Percentiles rank a stretch among this genome's conserved stretches.
These are phyloP conservation scores for Sclerospora graminicola DNA, from an alignment of 352 stramenopile genomes.

Conservation along the genomic window DNA sequence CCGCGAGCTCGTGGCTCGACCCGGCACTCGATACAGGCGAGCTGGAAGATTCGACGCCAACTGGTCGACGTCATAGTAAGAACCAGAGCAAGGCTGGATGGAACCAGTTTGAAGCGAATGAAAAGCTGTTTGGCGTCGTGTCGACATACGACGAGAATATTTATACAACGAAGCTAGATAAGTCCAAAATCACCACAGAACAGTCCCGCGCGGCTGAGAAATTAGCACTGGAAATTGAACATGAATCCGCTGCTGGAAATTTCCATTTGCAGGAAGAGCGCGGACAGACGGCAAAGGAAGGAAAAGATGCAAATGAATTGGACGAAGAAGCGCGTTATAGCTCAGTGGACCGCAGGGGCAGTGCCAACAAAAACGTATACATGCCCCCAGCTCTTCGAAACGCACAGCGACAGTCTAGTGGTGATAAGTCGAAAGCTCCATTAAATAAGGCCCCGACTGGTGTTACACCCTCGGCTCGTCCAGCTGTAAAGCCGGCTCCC, in stretches of 20 bases:
- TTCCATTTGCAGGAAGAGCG: slow-evolving; percentile 94
- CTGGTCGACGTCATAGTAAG: slow-evolving; percentile 18
- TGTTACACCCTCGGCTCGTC: slow-evolving; percentile 1
- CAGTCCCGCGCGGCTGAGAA: slow-evolving; percentile 87
- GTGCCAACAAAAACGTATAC: slow-evolving; percentile 34
- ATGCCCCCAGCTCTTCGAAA: slow-evolving; percentile 59
- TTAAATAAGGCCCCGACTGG: background rate
- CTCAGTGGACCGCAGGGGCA: slow-evolving; percentile 65
- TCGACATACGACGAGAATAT: slow-evolving; percentile 96
- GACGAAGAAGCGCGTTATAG: slow-evolving; percentile 96
- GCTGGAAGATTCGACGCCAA: slow-evolving; percentile 34
- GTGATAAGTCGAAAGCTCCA: slow-evolving; percentile 16
- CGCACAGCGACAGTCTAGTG: slow-evolving; percentile 28
- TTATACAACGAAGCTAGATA: slow-evolving; percentile 97
- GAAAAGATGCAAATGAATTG: slow-evolving; percentile 33
- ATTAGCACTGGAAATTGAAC: slow-evolving; percentile 93
- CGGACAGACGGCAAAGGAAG: slow-evolving; percentile 29
- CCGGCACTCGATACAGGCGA: slow-evolving; percentile 65
- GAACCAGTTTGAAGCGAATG: slow-evolving; percentile 97
- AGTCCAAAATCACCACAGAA: slow-evolving; percentile 80
- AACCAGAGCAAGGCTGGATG: slow-evolving; percentile 43
- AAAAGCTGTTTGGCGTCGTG: slow-evolving; percentile 93
- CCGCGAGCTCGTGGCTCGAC: slow-evolving; percentile 72
- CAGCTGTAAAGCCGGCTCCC: slow-evolving; percentile 3
- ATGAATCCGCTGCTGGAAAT: slow-evolving; percentile 76